phyloP scores from a whole-genome alignment of 2,329 filamentous ascomycete species.

The Geoglossum cookeanum region DNA sequence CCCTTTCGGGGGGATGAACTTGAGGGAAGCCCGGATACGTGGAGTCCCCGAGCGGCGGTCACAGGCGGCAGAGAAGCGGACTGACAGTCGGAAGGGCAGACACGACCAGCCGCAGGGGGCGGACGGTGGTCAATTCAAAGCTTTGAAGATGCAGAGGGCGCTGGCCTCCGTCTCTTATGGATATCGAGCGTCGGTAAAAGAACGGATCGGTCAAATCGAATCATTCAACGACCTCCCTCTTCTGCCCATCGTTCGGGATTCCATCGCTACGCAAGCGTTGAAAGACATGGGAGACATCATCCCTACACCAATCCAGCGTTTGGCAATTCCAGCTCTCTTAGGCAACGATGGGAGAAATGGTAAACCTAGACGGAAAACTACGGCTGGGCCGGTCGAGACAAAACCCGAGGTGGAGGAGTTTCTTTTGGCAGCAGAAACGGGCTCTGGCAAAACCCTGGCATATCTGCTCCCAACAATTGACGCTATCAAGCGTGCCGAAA shows the following conservation, averaged over 20 bases:
- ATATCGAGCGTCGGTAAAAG: constrained; percentile 41
- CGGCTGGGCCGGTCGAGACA: not conserved
- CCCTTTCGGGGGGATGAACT: constrained; percentile 41
- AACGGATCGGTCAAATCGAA: constrained; percentile 42
- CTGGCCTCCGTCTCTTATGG: constrained; percentile 61
- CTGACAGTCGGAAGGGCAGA: constrained; percentile 21
- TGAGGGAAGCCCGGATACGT: constrained; percentile 27
- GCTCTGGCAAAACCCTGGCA: constrained; percentile 88
- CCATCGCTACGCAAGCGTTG: constrained; percentile 54
- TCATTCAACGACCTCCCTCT: constrained; percentile 68
- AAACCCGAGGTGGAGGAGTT: constrained; percentile 38
- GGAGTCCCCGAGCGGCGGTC: constrained; percentile 21
- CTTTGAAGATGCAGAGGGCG: constrained; percentile 82
- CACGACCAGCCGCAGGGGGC: constrained; percentile 11
- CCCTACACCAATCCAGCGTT: constrained; percentile 75
- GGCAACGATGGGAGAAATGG: constrained; percentile 27
- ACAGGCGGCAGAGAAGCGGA: constrained; percentile 24
- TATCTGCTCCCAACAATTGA: constrained; percentile 76
- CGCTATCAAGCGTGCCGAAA: constrained; percentile 61
- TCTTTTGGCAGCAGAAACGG: constrained; percentile 84
- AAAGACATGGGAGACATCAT: constrained; percentile 53
- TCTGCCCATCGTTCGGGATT: constrained; percentile 49
- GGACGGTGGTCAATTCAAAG: constrained; percentile 36
- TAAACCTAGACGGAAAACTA: constrained; percentile 10
- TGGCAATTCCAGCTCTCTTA: constrained; percentile 70